Evolutionary conservation across 306 rosid genomes (phyloP), one percentile per base, ranked within the genome.

Genomic region (Prunus armeniaca): DNA sequence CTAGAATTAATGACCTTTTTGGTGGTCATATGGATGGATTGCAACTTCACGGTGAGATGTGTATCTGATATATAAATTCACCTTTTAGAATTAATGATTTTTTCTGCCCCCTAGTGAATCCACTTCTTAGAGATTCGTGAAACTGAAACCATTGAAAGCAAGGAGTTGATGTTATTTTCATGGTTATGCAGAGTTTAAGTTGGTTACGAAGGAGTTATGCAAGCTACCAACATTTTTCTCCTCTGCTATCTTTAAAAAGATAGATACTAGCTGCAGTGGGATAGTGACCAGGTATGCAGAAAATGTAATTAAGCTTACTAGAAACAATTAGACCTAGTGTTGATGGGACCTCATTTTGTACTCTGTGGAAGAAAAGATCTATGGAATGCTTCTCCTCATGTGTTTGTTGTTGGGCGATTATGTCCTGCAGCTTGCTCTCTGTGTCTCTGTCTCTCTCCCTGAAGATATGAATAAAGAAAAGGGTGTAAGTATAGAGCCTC

Each of bases 201-300:
- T 75, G n/a, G 75, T 90, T 75, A 87, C 97, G 45, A 94, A 91
- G 92, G 97, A 94, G 77, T 80, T 94, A 60, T 94, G 98, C 92
- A 94, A 86, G 89, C 91, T 94, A 52, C 98, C 98, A 46, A 84
- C 93, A 32, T 91, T 91, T 76, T 83, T 89, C 79, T 90, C 96
- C 19, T 50, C 89, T 2, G 78, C 87, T 54, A 78, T 94, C 80
- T 94, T 90, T 85, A 86, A 84, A 81, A 94, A 94, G 93, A 91
- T 94, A 25, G 97, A 94, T 72, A 56, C 58, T 72, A 71, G 82
- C 45, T 80, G 91, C 90, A 82, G 94, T 47, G 97, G 95, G 68
- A 47, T 86, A 47, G 91, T 94, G 83, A 87, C 96, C 67, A 93
- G 92, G 98, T 93, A 82, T 12, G 43, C 55, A 27, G n/a, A 45